phyloP scores from a whole-genome alignment of 331 rosid genomes.

The Saraca asoca region DNA sequence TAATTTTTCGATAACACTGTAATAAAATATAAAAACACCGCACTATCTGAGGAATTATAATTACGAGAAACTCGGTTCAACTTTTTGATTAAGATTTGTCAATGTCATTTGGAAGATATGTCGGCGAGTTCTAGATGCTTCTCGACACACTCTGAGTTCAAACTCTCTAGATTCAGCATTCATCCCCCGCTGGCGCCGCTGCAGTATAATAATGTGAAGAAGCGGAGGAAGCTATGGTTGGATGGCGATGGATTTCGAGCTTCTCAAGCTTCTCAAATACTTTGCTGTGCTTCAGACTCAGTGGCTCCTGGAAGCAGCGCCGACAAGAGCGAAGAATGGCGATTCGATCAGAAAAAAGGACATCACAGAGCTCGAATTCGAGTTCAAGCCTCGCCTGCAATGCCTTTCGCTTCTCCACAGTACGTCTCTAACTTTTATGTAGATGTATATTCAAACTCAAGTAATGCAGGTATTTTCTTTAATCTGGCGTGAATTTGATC shows the following conservation, averaged over 20 bases:
- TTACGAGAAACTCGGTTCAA: no score
- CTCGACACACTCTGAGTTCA: slow-evolving; percentile 60
- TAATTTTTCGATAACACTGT: not conserved
- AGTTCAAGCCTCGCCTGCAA: slow-evolving; percentile 59
- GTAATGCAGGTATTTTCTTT: no score
- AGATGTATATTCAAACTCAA: no score
- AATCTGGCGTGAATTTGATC: no score
- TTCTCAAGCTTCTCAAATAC: slow-evolving; percentile 23
- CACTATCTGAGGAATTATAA: no score
- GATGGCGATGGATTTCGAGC: slow-evolving; percentile 35
- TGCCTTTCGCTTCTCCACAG: slow-evolving; percentile 84
- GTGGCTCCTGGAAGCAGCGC: slow-evolving; percentile 53
- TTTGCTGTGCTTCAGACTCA: slow-evolving; percentile 67
- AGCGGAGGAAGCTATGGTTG: slow-evolving; percentile 45
- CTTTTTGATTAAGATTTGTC: not conserved
- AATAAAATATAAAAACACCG: no score
- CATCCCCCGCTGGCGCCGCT: slow-evolving; percentile 13
- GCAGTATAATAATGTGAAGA: slow-evolving; percentile 26
- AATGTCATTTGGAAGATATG: slow-evolving; percentile 58
- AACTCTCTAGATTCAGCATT: slow-evolving; percentile 32
- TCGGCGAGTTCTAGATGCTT: slow-evolving; percentile 70
- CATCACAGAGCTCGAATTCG: slow-evolving; percentile 52
- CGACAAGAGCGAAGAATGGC: slow-evolving; percentile 65
- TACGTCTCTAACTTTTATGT: slow-evolving; percentile 31
- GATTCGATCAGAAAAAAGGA: slow-evolving; percentile 56